A percentile compares a stretch with the other conserved stretches of the same genome.
These are phyloP conservation scores for Aspergillus melleus DNA, from an alignment of 2,329 filamentous ascomycete species.

Conservation along the genomic window DNA sequence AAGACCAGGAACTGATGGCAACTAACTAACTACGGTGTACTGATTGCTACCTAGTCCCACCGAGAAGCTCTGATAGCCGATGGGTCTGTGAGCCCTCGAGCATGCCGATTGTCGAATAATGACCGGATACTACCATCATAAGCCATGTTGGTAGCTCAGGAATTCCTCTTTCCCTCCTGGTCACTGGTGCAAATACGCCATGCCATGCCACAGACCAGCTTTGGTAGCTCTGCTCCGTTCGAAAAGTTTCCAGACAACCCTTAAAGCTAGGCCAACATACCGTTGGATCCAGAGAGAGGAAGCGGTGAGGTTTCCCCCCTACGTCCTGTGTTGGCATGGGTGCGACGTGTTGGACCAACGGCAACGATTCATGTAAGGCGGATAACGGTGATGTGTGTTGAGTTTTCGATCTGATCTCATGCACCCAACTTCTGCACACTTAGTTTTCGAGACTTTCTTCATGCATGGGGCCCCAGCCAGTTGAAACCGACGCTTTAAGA, in stretches of 20 bases:
- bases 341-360: background rate
- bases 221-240: background rate
- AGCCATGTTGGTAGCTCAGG: background rate
- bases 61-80: background rate
- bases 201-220: too few species aligned
- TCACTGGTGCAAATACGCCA: too few species aligned
- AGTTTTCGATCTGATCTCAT: background rate
- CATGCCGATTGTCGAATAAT: background rate
- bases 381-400: background rate
- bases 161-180: background rate
- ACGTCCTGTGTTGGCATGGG: background rate
- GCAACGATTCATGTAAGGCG: background rate
- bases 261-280: background rate
- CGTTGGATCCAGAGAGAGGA: background rate
- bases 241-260: background rate
- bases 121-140: background rate
- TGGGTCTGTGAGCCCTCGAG: background rate
- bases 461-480: background rate
- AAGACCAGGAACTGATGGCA: background rate
- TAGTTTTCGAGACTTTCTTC: background rate
- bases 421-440: background rate
- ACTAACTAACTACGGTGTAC: background rate
- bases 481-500: background rate
- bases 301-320: background rate
- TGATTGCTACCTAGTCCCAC: background rate